Conservation (phyloP, 2,329 filamentous ascomycete species). For the Colletotrichum sublineola region DNA sequence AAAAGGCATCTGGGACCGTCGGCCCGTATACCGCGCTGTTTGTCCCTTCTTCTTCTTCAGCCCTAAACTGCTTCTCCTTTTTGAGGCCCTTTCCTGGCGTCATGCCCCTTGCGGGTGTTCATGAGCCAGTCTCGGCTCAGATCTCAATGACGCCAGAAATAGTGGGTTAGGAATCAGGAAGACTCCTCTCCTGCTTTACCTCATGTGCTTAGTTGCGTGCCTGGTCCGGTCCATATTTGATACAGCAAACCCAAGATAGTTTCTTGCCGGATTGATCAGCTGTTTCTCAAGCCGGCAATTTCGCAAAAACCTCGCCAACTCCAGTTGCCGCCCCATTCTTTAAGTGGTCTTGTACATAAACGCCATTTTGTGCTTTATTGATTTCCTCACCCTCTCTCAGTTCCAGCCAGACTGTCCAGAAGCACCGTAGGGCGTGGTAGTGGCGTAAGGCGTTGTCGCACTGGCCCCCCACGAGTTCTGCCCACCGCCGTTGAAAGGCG, state of each 20-base stretch:
- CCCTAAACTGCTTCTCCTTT: not conserved
- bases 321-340: slow-evolving; percentile 31
- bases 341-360: slow-evolving; percentile 28
- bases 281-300: slow-evolving; percentile 10
- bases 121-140: slow-evolving; percentile 9
- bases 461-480: slow-evolving; percentile 76
- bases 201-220: not conserved
- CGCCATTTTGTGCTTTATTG: slow-evolving; percentile 27
- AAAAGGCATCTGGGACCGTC: not conserved
- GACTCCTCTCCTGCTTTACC: not conserved
- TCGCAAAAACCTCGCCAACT: slow-evolving; percentile 34
- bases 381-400: slow-evolving; percentile 47
- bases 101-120: slow-evolving; percentile 1
- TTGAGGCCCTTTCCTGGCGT: not conserved
- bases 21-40: not conserved
- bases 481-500: slow-evolving; percentile 71
- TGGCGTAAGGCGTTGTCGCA: slow-evolving; percentile 60
- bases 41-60: not conserved
- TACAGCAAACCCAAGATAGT: slow-evolving; percentile 13
- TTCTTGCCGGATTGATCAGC: slow-evolving; percentile 12
- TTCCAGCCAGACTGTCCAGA: slow-evolving; percentile 66
- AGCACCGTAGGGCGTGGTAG: slow-evolving; percentile 61
- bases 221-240: not conserved
- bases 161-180: not conserved
- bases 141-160: slow-evolving; percentile 10